A percentile compares a stretch with the other conserved stretches of the same genome.
phyloP scores from a whole-genome alignment of 2,329 filamentous ascomycete species.

The Teratosphaeriaceae sp. region DNA sequence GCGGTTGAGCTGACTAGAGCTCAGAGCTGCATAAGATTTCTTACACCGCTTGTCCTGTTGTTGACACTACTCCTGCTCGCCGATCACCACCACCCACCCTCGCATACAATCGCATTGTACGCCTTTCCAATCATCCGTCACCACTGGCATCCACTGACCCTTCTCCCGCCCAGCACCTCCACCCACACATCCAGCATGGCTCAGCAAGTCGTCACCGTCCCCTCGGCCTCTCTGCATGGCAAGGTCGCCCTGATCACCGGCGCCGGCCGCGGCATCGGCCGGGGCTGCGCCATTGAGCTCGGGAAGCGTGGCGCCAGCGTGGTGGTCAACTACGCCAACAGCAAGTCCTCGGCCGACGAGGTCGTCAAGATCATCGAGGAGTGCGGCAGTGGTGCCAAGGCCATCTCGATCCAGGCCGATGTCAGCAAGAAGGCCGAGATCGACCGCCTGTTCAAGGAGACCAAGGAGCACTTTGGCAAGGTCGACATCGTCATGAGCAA shows the following conservation, averaged over 20 bases:
- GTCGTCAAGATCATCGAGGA: constrained; percentile 41
- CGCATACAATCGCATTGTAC: constrained; percentile 1
- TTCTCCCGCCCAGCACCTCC: neutral
- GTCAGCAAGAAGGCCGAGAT: constrained; percentile 61
- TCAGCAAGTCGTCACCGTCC: constrained; percentile 32
- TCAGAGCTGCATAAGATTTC: constrained; percentile 1
- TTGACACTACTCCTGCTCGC: no score
- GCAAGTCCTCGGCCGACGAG: constrained; percentile 43
- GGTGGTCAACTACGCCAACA: constrained; percentile 60
- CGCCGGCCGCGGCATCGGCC: constrained; percentile 58
- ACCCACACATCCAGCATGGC: constrained; percentile 17
- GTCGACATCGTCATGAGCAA: constrained; percentile 48
- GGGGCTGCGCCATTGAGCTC: constrained; percentile 59
- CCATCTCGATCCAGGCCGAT: constrained; percentile 56
- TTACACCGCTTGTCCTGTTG: constrained; percentile 2
- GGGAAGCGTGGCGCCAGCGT: constrained; percentile 59
- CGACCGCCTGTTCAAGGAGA: constrained; percentile 50
- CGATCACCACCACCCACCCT: no score
- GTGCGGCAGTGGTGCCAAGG: constrained; percentile 43
- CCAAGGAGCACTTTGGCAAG: constrained; percentile 49
- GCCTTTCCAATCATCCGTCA: neutral
- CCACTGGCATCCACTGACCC: neutral
- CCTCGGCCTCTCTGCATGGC: constrained; percentile 44
- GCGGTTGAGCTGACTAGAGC: no score
- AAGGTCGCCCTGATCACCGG: constrained; percentile 48